These are phyloP conservation scores for Oryza rufipogon DNA, from an alignment of 176 grass and related monocot species.

Conservation along the genomic window DNA sequence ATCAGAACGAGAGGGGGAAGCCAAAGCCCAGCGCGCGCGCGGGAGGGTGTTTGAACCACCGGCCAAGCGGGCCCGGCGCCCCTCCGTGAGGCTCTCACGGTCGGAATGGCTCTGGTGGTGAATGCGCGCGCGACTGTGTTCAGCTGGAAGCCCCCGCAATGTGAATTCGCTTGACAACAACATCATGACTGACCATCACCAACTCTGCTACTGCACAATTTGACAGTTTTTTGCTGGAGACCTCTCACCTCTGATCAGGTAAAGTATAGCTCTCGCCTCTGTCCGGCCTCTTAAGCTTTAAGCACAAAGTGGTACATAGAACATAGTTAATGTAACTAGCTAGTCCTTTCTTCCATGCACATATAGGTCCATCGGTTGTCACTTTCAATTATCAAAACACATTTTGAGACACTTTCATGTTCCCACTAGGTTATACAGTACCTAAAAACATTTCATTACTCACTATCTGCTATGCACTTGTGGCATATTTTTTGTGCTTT, in stretches of 20 bases:
- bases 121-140: not conserved
- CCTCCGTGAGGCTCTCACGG: not conserved
- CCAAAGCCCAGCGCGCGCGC: not conserved
- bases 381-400: not conserved
- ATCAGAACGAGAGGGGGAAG: not conserved
- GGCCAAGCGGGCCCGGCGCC: slow-evolving; percentile 4
- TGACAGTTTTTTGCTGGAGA: not conserved
- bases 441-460: not conserved
- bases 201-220: not conserved
- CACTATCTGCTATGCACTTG: not conserved
- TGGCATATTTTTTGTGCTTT: not conserved
- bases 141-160: not conserved
- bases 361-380: not conserved
- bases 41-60: not conserved
- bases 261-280: not conserved
- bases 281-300: not conserved
- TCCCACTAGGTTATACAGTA: not conserved
- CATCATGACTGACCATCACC: not conserved
- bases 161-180: not conserved
- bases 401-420: not conserved
- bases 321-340: not conserved
- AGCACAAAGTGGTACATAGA: not conserved
- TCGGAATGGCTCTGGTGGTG: not conserved
- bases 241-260: not conserved
- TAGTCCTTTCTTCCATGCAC: not conserved